Evolutionary conservation across 176 grass and related monocot species (phyloP).

Genomic region (Juncus effusus): DNA sequence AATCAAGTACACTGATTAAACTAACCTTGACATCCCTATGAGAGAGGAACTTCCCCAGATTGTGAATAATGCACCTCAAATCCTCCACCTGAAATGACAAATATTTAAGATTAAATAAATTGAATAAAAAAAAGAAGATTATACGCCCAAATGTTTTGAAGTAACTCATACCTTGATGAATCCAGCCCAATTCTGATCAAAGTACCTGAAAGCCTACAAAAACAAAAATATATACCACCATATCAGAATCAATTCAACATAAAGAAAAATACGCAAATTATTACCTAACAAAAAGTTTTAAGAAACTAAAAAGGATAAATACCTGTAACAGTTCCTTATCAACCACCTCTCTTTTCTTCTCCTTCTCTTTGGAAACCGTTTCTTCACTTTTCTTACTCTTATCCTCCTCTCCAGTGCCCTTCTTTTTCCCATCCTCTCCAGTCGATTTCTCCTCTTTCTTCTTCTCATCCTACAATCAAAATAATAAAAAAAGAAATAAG

Average conservation of each 20-base stretch:
- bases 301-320: background rate
- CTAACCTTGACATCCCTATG: slow-evolving; percentile 91
- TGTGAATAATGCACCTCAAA: slow-evolving; percentile 95
- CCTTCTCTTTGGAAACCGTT: slow-evolving; percentile 36
- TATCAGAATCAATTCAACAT: slow-evolving; percentile 11
- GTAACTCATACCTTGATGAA: slow-evolving; percentile 59
- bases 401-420: slow-evolving; percentile 18
- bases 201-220: slow-evolving; percentile 92
- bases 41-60: slow-evolving; percentile 85
- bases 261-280: background rate
- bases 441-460: slow-evolving; percentile 30
- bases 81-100: slow-evolving; percentile 71
- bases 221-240: slow-evolving; percentile 6
- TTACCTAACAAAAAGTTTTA: too few species aligned
- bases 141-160: slow-evolving; percentile 1
- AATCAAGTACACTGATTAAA: background rate
- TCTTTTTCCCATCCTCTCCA: slow-evolving; percentile 36
- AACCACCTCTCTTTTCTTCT: slow-evolving; percentile 56
- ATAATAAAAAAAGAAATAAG: slow-evolving; percentile 7
- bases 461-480: slow-evolving; percentile 40
- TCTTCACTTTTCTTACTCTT: slow-evolving; percentile 44
- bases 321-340: slow-evolving; percentile 91
- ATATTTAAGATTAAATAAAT: slow-evolving; percentile 21
- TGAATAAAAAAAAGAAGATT: background rate
- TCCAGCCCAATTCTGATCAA: slow-evolving; percentile 69